A percentile compares a stretch with the other conserved stretches of the same genome.
Evolutionary conservation across 768 basidiomycete genomes (phyloP).

Genomic region (Glaciozyma martinii): DNA sequence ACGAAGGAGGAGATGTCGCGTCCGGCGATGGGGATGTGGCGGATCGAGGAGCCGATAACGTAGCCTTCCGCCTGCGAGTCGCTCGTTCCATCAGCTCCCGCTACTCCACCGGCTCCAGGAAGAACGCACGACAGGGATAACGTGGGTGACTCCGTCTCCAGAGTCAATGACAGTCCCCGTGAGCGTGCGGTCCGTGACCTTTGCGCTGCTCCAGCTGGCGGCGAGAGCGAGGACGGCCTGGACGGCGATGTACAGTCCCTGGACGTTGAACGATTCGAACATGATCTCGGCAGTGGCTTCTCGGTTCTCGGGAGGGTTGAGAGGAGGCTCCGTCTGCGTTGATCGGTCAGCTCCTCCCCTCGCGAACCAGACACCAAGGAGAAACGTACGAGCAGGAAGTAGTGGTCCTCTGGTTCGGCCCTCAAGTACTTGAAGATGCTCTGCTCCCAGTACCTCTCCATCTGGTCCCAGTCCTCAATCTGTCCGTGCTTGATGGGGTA

Average conservation of each 20-base stretch:
- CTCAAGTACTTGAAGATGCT: conserved; percentile 99
- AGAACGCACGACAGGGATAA: conserved; percentile 53
- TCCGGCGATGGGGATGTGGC: conserved; percentile 96
- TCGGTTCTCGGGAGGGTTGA: conserved; percentile 95
- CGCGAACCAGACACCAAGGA: conserved; percentile 13
- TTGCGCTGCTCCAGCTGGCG: conserved; percentile 89
- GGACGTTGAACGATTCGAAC: conserved; percentile 99
- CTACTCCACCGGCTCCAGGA: not conserved
- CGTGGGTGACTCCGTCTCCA: conserved; percentile 98
- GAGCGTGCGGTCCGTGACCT: conserved; percentile 39
- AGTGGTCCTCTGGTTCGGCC: conserved; percentile 97
- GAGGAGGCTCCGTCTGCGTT: conserved; percentile 87
- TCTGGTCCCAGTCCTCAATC: conserved; percentile 66
- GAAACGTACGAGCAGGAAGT: conserved; percentile 77
- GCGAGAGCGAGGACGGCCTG: conserved; percentile 97
- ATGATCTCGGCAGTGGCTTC: conserved; percentile 99
- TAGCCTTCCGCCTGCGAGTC: conserved; percentile 79
- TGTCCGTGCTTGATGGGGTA: conserved; percentile 79
- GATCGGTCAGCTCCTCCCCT: not conserved
- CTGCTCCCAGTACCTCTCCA: conserved; percentile 99
- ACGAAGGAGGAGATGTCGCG: conserved; percentile 96
- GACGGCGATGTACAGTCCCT: conserved; percentile 95
- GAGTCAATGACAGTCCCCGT: conserved; percentile 93
- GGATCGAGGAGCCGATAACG: conserved; percentile 97
- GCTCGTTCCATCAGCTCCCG: not conserved